Evolutionary conservation across 768 basidiomycete genomes (phyloP).

Genomic region (Rhodotorula diobovata): DNA sequence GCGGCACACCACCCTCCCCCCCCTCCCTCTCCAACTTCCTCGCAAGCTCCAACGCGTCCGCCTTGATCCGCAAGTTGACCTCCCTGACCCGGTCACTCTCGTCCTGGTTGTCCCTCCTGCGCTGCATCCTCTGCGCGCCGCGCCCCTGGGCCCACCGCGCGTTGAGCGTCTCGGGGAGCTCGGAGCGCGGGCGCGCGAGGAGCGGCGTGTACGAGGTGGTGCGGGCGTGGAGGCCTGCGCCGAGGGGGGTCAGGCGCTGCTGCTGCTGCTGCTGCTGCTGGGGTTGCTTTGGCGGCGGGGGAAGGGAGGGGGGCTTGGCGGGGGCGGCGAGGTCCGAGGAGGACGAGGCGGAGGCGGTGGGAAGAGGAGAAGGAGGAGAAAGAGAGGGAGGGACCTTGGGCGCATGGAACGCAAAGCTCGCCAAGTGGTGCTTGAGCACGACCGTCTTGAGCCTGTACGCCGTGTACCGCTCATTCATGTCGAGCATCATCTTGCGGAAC

Average conservation of each 20-base stretch:
- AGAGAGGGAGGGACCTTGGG: not conserved
- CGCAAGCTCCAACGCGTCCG: conserved; percentile 19
- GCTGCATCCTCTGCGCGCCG: conserved; percentile 40
- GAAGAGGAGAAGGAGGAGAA: not conserved
- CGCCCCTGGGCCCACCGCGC: conserved; percentile 67
- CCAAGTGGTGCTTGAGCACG: conserved; percentile 36
- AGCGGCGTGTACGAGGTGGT: conserved; percentile 64
- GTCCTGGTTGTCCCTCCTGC: conserved; percentile 24
- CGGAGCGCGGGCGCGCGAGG: conserved; percentile 62
- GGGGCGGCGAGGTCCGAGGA: not conserved
- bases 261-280: too few relatives aligned
- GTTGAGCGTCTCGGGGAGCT: conserved; percentile 68
- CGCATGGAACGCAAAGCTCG: conserved; percentile 23
- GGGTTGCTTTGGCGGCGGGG: conserved; percentile 43
- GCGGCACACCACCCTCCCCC: not conserved
- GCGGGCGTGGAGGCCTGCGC: conserved; percentile 58
- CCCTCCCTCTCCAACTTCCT: conserved; percentile 1
- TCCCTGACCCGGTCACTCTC: conserved; percentile 12
- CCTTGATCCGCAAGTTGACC: conserved; percentile 35
- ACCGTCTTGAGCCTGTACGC: conserved; percentile 33
- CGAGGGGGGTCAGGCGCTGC: conserved; percentile 60
- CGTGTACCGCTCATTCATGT: conserved; percentile 33
- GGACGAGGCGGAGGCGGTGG: not conserved
- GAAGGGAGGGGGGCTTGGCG: not conserved
- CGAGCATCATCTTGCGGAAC: conserved; percentile 32